Conservation (phyloP, 1,284 basidiomycete genomes). For the Marasmius fiardii region DNA sequence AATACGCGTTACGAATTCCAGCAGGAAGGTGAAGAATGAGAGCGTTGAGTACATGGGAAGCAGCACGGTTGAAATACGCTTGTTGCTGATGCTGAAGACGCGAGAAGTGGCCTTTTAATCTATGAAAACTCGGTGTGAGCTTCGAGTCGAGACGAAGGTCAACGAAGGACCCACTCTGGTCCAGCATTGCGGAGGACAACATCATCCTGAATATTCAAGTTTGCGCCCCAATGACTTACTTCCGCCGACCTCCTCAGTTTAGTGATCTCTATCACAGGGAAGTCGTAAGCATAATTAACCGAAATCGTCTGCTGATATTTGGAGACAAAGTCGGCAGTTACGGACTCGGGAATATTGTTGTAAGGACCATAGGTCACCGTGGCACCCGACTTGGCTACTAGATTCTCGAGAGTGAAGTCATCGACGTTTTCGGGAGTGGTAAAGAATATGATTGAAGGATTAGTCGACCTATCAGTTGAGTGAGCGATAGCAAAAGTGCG, state of each 20-base stretch:
- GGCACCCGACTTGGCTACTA: conserved; percentile 73
- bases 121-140: conserved; percentile 27
- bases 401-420: conserved; percentile 50
- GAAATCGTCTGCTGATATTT: conserved; percentile 62
- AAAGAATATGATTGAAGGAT: conserved; percentile 66
- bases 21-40: conserved; percentile 78
- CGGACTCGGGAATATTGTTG: conserved; percentile 65
- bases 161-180: conserved; percentile 61
- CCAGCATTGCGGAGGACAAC: conserved; percentile 86
- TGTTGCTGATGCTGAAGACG: conserved; percentile 85
- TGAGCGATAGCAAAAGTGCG: too few species aligned
- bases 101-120: conserved; percentile 94
- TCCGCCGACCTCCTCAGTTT: conserved; percentile 79
- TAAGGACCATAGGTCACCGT: conserved; percentile 90
- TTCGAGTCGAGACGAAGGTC: neutral
- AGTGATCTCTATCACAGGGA: conserved; percentile 76
- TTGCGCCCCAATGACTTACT: conserved; percentile 96
- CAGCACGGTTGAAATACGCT: conserved; percentile 57
- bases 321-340: conserved; percentile 50
- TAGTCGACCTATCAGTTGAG: conserved; percentile 55
- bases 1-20: conserved; percentile 81
- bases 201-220: conserved; percentile 90
- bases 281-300: conserved; percentile 81
- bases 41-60: conserved; percentile 71
- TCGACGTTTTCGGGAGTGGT: conserved; percentile 58